phyloP scores from a whole-genome alignment of 768 basidiomycete genomes.

The Strobilomyces echinocephalus region DNA sequence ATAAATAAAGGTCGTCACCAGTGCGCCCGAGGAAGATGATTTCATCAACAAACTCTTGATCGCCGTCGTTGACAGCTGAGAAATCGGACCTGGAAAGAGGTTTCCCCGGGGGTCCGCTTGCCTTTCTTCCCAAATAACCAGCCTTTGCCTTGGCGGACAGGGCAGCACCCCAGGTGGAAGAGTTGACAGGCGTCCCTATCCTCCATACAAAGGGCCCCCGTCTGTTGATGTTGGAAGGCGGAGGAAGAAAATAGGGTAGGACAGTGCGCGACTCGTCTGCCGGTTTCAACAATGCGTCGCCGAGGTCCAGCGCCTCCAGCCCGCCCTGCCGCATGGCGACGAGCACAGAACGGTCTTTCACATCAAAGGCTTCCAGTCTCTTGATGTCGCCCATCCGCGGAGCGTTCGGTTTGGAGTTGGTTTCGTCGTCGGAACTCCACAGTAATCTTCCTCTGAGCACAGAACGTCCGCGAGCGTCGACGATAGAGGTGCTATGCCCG shows the following conservation, averaged over 20 bases:
- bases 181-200: constrained; percentile 65
- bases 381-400: constrained; percentile 77
- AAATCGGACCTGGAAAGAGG: constrained; percentile 51
- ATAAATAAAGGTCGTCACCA: constrained; percentile 73
- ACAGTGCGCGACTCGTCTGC: constrained; percentile 72
- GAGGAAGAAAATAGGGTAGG: constrained; percentile 67
- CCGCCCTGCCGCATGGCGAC: constrained; percentile 87
- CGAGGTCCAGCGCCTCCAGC: constrained; percentile 73
- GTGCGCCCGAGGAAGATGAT: constrained; percentile 78
- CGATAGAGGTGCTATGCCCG: constrained; percentile 83
- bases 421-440: constrained; percentile 67
- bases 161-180: constrained; percentile 37
- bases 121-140: constrained; percentile 45
- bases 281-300: constrained; percentile 74
- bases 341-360: constrained; percentile 67
- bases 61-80: constrained; percentile 42
- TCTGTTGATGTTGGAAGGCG: constrained; percentile 57
- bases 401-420: constrained; percentile 31
- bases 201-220: constrained; percentile 78
- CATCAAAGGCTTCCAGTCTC: constrained; percentile 78
- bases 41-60: constrained; percentile 56
- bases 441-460: constrained; percentile 76
- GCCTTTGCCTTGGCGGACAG: constrained; percentile 39
- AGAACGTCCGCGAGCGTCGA: constrained; percentile 79
- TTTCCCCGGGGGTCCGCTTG: constrained; percentile 43